Evolutionary conservation across 2,329 filamentous ascomycete genomes (phyloP), one percentile per base, ranked within the genome.

Genomic region (Paradendryphiella salina): DNA sequence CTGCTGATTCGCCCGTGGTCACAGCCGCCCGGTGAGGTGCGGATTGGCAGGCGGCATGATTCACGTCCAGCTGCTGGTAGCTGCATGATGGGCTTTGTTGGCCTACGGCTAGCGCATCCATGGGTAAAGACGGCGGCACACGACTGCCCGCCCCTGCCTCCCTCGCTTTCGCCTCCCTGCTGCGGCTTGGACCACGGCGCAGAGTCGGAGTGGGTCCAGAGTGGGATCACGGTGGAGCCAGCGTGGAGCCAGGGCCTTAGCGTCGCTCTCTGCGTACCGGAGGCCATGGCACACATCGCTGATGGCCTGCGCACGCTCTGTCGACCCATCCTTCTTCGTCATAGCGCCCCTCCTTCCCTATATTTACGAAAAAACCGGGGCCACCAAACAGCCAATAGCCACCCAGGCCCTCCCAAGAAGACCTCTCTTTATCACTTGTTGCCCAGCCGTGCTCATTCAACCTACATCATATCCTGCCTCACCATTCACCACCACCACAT

Each of bases 401-500:
- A 36, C 36, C 58, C 51, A 42, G 48, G 53, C 45, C 56, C 51
- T 35, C 40, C 50, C 42, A 49, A 43, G 41, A 49, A 55, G 51
- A 50, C 57, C 56, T 44, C 54, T 57, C 61, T 69, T 68, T 65
- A 69, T 69, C 63, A 65, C 63, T 26, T 63, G 56, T 51, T 64
- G 65, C 66, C 69, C 67, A 69, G 65, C 66, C 68, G 63, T 69
- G 56, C 57, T 56, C 64, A 64, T 66, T 62, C 55, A 64, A 61
- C 61, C 68, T 71, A 68, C 67, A 71, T 70, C 66, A 69, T 69
- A 69, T 64, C 66, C 62, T 63, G 63, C 66, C 67, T 71, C 65
- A 66, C 61, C 52, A 53, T 60, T 51, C n/a, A 54, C 43, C 35
- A 56, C 52, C 51, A 48, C 35, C 33, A 20, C 17, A 17, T 32